A percentile compares a stretch with the other conserved stretches of the same genome.
Evolutionary conservation across 768 basidiomycete species (phyloP).

Genomic region (Rhodotorula sphaerocarpa): DNA sequence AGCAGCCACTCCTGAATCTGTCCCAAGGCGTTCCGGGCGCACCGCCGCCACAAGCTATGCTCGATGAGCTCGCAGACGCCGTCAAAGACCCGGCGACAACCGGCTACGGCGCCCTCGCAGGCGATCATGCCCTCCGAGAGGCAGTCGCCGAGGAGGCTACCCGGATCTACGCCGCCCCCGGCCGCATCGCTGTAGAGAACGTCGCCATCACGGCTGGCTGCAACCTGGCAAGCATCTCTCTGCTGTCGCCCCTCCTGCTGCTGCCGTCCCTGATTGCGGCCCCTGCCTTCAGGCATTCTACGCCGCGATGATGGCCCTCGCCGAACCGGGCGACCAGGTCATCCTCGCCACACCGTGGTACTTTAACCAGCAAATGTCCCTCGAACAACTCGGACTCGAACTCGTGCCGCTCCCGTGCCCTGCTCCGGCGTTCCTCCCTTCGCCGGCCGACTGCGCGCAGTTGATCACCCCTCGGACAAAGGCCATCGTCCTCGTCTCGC

Average conservation of each 20-base stretch:
- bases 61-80: conserved; percentile 50
- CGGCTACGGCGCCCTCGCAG: conserved; percentile 20
- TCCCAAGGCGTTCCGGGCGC: conserved; percentile 55
- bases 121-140: conserved; percentile 8
- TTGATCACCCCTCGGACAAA: conserved; percentile 55
- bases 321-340: conserved; percentile 34
- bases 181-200: conserved; percentile 10
- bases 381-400: conserved; percentile 23
- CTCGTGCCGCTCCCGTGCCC: conserved; percentile 40
- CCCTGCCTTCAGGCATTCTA: conserved; percentile 41
- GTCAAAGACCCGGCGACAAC: conserved; percentile 16
- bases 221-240: conserved; percentile 22
- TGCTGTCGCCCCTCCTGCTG: not conserved
- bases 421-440: conserved; percentile 57
- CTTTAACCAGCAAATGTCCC: conserved; percentile 26
- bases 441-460: conserved; percentile 48
- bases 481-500: conserved; percentile 66
- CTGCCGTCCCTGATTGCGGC: too few species aligned
- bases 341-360: conserved; percentile 37
- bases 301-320: conserved; percentile 34
- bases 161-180: conserved; percentile 50
- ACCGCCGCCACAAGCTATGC: conserved; percentile 54
- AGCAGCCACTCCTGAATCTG: conserved; percentile 27
- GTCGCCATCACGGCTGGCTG: conserved; percentile 36
- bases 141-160: conserved; percentile 55